Base-by-base conservation (phyloP, 2,329 filamentous ascomycete species). In the Monosporascus sp. region DNA sequence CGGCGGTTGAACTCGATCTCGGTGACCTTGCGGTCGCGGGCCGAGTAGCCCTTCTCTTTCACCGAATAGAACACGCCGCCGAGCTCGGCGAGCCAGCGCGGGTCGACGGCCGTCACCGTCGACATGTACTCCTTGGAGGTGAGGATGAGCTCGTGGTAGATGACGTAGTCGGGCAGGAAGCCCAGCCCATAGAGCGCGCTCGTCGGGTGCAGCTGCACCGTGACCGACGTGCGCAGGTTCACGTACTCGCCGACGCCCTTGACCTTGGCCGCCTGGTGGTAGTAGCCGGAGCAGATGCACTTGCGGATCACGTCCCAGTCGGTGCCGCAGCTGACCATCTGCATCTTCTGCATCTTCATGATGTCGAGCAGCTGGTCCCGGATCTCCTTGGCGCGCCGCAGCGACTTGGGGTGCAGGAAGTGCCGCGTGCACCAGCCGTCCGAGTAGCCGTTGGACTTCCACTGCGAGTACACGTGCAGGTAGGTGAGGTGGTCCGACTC, bases 121-220 rank as follows among this genome's bases (percentile, higher is more conserved):
- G 90, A 95, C 85, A 99, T 97, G 75, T 97, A 99, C 68, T 97
- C 94, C 68, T 96, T 97, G 53, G 87, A 90, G 0, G 94, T 99
- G 55, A 99, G 83, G 63, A 99, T 96, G 54, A 99, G 82, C 71
- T 99, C 94, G 76, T 99, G 94, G 72, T 99, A 99, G 43, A 99
- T 85, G 50, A 99, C 90, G 66, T 97, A 97, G 68, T 99, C 94
- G 1, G 95, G 94, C 24, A 96, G 82, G 70, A 96, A 95, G 4
- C 94, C 94, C 1, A 91, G 79, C 24, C 94, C 94, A 67, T 97
- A 97, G 1, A 99, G 80, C 2, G 94, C 90, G 58, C 87, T 92
- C 0, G 94, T 99, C 1, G 94, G 94, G 68, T 99, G 95, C 31
- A 99, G 79, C 68, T 96, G 91, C 51, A 99, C 90, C 1, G 89